A percentile compares a stretch with the other conserved stretches of the same genome.
Evolutionary conservation across 2,329 filamentous ascomycete species (phyloP).

Genomic region (Hypomyces perniciosus): DNA sequence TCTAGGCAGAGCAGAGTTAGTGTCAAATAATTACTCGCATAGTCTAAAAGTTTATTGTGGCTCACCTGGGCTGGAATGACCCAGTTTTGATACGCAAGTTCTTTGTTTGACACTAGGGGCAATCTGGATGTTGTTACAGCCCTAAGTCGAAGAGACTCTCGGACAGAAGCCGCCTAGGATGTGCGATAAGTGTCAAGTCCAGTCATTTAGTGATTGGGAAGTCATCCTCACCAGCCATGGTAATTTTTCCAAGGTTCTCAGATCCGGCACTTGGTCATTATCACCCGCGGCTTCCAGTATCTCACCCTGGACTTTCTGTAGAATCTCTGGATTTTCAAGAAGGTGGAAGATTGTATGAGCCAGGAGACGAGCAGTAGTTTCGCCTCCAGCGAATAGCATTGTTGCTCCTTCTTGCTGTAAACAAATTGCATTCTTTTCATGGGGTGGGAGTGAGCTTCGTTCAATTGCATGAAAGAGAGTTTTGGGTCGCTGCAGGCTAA

Average conservation of each 20-base stretch:
- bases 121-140: background rate
- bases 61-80: conserved; percentile 2
- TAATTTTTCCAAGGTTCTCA: background rate
- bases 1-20: background rate
- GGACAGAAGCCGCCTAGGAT: background rate
- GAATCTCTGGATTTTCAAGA: conserved; percentile 1
- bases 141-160: background rate
- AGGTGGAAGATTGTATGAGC: conserved; percentile 1
- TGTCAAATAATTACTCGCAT: background rate
- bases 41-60: background rate
- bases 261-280: background rate
- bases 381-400: background rate
- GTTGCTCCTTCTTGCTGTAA: background rate
- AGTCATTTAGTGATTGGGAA: background rate
- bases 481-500: background rate
- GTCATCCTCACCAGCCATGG: background rate
- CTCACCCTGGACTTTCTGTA: background rate
- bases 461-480: conserved; percentile 3
- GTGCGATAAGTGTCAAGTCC: too few species aligned
- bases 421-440: background rate
- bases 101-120: background rate
- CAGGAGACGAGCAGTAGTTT: background rate
- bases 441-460: background rate
- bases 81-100: background rate
- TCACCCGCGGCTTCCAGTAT: background rate